These are phyloP conservation scores for Cryptosporidium canis DNA, from an alignment of 169 alveolate species.

Conservation along the genomic window DNA sequence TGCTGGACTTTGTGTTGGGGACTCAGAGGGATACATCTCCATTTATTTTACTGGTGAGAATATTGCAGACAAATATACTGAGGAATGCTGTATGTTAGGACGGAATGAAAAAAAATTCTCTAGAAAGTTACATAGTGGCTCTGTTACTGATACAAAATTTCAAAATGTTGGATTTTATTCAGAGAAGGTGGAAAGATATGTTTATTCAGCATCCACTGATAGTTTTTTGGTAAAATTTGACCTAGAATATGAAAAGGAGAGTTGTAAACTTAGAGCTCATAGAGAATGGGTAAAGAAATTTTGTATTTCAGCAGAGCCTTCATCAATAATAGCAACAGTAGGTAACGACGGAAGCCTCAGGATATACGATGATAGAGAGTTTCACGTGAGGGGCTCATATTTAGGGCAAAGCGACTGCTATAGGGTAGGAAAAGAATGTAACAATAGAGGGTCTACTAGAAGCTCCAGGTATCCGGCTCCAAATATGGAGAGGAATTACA, in stretches of 20 bases:
- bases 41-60: background rate
- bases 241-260: slow-evolving; percentile 34
- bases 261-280: slow-evolving; percentile 47
- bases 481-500: background rate
- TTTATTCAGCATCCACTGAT: slow-evolving; percentile 56
- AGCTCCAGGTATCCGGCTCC: too few relatives aligned
- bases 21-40: slow-evolving; percentile 33
- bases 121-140: slow-evolving; percentile 8
- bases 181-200: slow-evolving; percentile 7
- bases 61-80: background rate
- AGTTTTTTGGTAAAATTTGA: slow-evolving; percentile 54
- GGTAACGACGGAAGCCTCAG: slow-evolving; percentile 59
- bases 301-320: slow-evolving; percentile 11
- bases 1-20: slow-evolving; percentile 43
- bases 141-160: slow-evolving; percentile 61
- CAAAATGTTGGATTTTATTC: background rate
- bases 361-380: slow-evolving; percentile 28
- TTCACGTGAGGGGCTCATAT: background rate
- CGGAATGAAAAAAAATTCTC: background rate
- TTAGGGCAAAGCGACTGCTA: background rate
- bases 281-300: slow-evolving; percentile 66
- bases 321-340: slow-evolving; percentile 54
- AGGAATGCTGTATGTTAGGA: background rate
- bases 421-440: too few relatives aligned
- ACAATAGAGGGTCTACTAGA: too few relatives aligned